Conservation (phyloP, 495 filamentous ascomycete species). For the Aspergillus egyptiacus region DNA sequence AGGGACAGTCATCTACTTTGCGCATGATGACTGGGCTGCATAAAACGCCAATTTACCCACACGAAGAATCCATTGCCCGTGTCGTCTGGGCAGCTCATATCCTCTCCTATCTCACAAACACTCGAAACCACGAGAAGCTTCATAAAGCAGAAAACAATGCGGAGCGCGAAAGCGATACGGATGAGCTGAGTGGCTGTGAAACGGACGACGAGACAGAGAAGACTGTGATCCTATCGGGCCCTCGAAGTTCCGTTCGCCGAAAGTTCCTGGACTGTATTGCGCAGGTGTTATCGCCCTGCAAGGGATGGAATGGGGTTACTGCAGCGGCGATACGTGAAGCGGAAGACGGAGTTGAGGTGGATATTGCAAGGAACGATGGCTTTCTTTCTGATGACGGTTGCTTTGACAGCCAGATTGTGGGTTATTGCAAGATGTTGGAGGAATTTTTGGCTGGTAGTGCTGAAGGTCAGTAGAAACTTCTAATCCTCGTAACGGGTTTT, state of each 20-base stretch:
- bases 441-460: background rate
- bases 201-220: background rate
- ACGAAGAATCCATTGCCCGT: background rate
- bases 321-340: background rate
- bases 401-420: background rate
- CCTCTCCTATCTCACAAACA: background rate
- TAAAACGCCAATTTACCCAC: background rate
- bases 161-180: background rate
- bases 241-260: background rate
- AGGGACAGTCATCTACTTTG: no score
- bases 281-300: background rate
- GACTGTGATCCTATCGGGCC: background rate
- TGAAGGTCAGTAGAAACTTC: no score
- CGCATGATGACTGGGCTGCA: background rate
- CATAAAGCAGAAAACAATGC: background rate
- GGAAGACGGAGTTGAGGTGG: background rate
- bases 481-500: no score
- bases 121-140: background rate
- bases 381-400: background rate
- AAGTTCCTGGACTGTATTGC: background rate
- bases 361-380: background rate
- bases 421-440: background rate
- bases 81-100: slow-evolving; percentile 1
- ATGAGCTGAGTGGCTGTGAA: background rate
- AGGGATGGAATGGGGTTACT: background rate